Conservation (phyloP, 139 green algal genomes). For the Volvox africanus region DNA sequence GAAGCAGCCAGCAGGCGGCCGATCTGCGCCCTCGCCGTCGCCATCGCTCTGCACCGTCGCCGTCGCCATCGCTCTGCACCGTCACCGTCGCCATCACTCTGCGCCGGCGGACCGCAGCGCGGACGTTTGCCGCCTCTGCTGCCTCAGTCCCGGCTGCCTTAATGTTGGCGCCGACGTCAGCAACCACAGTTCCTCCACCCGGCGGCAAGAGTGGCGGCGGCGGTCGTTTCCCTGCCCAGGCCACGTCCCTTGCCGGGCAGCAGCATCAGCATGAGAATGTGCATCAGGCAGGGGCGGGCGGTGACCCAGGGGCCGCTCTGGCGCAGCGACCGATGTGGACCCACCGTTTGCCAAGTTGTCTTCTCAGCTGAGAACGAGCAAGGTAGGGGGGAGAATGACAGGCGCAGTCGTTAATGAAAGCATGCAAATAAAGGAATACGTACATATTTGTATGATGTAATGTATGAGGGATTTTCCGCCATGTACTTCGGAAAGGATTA, state of each 20-base stretch:
- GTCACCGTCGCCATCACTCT: no score
- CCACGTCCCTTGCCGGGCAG: slow-evolving; percentile 14
- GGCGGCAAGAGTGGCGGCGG: no score
- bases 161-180: background rate
- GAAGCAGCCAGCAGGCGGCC: no score
- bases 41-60: no score
- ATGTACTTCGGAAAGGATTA: no score
- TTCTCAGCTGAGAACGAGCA: background rate
- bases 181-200: background rate
- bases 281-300: background rate
- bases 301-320: background rate
- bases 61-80: no score
- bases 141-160: background rate
- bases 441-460: no score
- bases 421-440: no score
- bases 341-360: background rate
- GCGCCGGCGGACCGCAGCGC: background rate
- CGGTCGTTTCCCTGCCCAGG: background rate
- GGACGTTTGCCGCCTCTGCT: background rate
- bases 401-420: no score
- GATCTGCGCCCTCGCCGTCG: no score
- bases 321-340: background rate
- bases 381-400: background rate
- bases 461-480: background rate
- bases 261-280: background rate